Evolutionary conservation across 495 filamentous ascomycete species (phyloP), one percentile per base, ranked within the genome.

Genomic region (Aeminium ludgeri): DNA sequence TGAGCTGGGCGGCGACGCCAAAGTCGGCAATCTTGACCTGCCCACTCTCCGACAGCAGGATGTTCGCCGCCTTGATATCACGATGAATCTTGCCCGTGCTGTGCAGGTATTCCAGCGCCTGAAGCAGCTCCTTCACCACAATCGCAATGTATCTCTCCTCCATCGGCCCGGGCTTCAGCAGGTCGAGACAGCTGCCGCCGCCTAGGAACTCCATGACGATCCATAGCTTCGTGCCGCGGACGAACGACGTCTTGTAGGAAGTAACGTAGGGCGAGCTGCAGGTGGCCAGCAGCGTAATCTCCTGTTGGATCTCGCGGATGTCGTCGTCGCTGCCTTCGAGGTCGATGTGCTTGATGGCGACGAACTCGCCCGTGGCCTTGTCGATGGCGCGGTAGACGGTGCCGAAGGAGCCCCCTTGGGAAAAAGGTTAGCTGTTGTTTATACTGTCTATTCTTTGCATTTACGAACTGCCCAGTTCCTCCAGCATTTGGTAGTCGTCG

Each of bases 271-370:
- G 82, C 19, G 86, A 94, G 55, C 85, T 79, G 37, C 95, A 76
- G 61, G 87, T 89, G 10, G 87, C 91, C 36, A 99, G 66, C 48
- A 99, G 93, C 25, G 84, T 78, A 49, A 99, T 96, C 59, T 99
- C 89, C 53, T 93, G 84, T 53, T 96, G 93, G 53, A 99, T 96
- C 60, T 99, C 89, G 59, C 92, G 84, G 35, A 99, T 89, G 58
- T 99, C 89, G 53, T 99, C 89, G 60, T 95, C 89, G 54, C 86
- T 89, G 58, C 84, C 89, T 59, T 99, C 89, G 48, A 99, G 86
- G 53, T 99, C 89, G 57, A 99, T 95, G 46, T 93, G 69, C 56
- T 95, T 99, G 63, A 92, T 93, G 16, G 86, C 86, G 10, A 93
- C 84, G 10, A 82, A 73, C 57, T 85, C 76, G 34, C 84, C 85